phyloP scores from a whole-genome alignment of 1,139 yeast genomes.

The Kodamaea ohmeri region DNA sequence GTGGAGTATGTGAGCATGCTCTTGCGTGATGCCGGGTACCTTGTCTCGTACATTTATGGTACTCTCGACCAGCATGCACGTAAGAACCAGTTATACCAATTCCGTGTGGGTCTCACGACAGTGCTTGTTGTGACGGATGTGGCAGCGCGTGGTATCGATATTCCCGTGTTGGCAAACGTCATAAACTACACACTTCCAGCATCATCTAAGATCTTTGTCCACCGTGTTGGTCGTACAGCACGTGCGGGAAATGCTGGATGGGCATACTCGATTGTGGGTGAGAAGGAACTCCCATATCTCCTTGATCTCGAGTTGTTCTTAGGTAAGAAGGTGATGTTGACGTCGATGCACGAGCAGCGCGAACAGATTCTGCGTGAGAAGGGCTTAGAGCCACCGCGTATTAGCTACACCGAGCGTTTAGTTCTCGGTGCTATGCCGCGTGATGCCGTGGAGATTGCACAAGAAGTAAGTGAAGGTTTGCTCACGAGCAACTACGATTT shows the following conservation, averaged over 20 bases:
- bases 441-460: constrained; percentile 61
- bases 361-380: constrained; percentile 48
- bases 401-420: constrained; percentile 72
- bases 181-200: constrained; percentile 88
- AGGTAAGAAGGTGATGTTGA: constrained; percentile 74
- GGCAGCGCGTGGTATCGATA: constrained; percentile 99
- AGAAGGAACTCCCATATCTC: constrained; percentile 83
- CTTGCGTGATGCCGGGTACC: constrained; percentile 75
- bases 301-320: constrained; percentile 87
- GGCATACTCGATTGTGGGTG: constrained; percentile 90
- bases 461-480: constrained; percentile 68
- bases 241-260: constrained; percentile 98
- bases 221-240: constrained; percentile 98
- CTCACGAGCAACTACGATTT: constrained; percentile 70
- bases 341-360: constrained; percentile 66
- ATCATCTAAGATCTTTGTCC: constrained; percentile 89
- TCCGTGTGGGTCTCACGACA: constrained; percentile 78
- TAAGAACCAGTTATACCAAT: constrained; percentile 80
- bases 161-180: constrained; percentile 93
- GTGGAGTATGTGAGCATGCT: constrained; percentile 82
- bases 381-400: constrained; percentile 47
- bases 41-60: constrained; percentile 89
- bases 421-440: constrained; percentile 86
- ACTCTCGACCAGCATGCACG: constrained; percentile 94
- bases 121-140: constrained; percentile 94